Base-by-base conservation (phyloP, 2,329 filamentous ascomycete species). In the Fusarium veterinarium region DNA sequence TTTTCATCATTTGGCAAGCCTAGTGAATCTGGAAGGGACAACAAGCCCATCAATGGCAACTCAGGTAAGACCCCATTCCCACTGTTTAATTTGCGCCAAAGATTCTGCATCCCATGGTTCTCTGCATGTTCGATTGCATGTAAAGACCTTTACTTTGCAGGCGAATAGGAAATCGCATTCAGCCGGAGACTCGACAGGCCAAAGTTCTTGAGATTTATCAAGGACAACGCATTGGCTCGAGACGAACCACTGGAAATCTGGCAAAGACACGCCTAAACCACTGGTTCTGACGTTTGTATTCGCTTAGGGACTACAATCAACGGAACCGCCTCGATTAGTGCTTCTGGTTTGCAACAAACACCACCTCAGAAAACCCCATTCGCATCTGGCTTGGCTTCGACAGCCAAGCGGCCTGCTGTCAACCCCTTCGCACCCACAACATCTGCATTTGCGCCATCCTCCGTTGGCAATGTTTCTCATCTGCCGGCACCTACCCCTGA, bases 211-310 rank as follows among this genome's bases (percentile, higher is more conserved):
- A 60, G 67, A 71, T 40, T 46, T 64, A 60, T 60, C 66, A 64
- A 62, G 66, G 67, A 62, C 66, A 66, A 53, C 61, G 57, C 53
- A 35, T 75, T 74, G 69, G 72, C 74, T 75, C 76, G 64, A 75
- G 67, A 75, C 51, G 76, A 76, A 75, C 71, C 73, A 76, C 74
- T 77, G 73, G 75, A 77, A 60, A 77, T 76, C 71, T 76, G 75
- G 74, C 76, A 76, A 69, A 70, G 49, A 68, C 44, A 68, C 74
- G 71, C 72, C 73, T 64, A 70, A 70, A 56, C 75, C 76, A 78
- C 68, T 76, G 71, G 71, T 77, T 78, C 76, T 78, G 75, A 78
- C 76, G 69, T 65, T 76, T 74, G 67, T 73, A 75, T 69, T 76
- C 68, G 67, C 66, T 77, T 78, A 78, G 76, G 76, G 69, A 78